Conservation (phyloP, 208 protist genomes). For the Lotmaria passim region DNA sequence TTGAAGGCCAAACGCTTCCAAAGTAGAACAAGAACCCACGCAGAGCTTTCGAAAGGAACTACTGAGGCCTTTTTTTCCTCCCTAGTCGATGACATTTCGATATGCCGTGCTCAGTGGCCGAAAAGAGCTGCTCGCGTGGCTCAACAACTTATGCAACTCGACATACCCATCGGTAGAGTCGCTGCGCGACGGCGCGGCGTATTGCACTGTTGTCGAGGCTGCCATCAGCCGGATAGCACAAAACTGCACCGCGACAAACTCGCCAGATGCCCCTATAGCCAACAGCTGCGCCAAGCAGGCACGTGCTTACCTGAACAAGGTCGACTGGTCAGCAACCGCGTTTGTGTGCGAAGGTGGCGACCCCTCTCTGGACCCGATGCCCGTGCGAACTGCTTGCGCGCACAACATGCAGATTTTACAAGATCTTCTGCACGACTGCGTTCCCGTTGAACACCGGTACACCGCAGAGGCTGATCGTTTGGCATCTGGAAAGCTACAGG, state of each 20-base stretch:
- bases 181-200: conserved; percentile 80
- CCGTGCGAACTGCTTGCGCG: conserved; percentile 50
- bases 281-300: conserved; percentile 29
- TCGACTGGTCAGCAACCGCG: conserved; percentile 70
- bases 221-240: conserved; percentile 61
- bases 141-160: conserved; percentile 79
- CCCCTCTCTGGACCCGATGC: conserved; percentile 54
- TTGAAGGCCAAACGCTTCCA: too few species aligned
- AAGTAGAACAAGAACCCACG: not conserved
- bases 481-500: conserved; percentile 77
- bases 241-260: conserved; percentile 44
- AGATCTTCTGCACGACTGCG: conserved; percentile 63
- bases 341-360: conserved; percentile 68
- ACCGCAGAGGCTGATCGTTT: conserved; percentile 68
- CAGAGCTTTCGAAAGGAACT: too few species aligned
- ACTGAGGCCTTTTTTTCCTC: not conserved
- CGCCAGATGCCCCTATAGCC: conserved; percentile 37
- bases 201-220: conserved; percentile 83
- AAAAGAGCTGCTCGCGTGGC: conserved; percentile 76
- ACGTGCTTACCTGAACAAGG: conserved; percentile 23
- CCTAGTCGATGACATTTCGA: conserved; percentile 12
- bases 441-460: conserved; percentile 53
- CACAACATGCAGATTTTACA: conserved; percentile 79
- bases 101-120: conserved; percentile 51
- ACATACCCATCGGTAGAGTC: conserved; percentile 84